These are phyloP conservation scores for Nakazawaea pomicola DNA, from an alignment of 805 yeast species.

Conservation along the genomic window DNA sequence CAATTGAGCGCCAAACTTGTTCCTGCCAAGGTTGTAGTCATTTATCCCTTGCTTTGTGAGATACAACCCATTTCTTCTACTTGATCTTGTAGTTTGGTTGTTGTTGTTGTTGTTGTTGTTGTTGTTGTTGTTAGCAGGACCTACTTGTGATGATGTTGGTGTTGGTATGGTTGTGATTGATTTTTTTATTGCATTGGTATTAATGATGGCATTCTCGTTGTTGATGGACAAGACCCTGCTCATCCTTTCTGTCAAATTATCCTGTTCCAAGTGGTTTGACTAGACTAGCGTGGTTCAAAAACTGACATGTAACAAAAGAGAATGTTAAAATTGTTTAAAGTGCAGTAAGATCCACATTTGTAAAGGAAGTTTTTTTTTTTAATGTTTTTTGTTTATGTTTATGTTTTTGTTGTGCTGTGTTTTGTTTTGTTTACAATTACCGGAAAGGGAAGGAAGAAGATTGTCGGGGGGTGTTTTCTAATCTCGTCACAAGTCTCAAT, in stretches of 20 bases:
- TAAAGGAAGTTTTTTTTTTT: not conserved
- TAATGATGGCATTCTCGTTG: too few relatives aligned
- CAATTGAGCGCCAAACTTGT: slow-evolving; percentile 11
- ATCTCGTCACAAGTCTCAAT: not conserved
- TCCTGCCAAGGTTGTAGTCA: slow-evolving; percentile 4
- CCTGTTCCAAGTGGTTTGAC: not conserved
- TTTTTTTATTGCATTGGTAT: too few relatives aligned
- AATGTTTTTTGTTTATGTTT: not conserved
- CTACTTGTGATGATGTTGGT: too few relatives aligned
- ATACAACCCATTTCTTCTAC: slow-evolving; percentile 13
- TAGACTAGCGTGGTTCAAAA: too few relatives aligned
- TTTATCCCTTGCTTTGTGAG: slow-evolving; percentile 3
- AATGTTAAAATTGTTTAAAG: not conserved
- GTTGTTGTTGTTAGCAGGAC: not conserved
- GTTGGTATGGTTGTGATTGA: too few relatives aligned
- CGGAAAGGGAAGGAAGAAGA: too few relatives aligned
- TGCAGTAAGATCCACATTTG: too few relatives aligned
- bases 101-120: not conserved
- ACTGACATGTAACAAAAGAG: not conserved
- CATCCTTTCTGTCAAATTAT: too few relatives aligned
- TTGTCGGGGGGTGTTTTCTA: too few relatives aligned
- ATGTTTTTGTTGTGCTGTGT: not conserved
- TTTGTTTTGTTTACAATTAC: slow-evolving; percentile 4
- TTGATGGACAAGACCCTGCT: too few relatives aligned
- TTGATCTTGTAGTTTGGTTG: not conserved